Evolutionary conservation across 108 stramenopile species (phyloP).

Genomic region (Seminavis robusta): DNA sequence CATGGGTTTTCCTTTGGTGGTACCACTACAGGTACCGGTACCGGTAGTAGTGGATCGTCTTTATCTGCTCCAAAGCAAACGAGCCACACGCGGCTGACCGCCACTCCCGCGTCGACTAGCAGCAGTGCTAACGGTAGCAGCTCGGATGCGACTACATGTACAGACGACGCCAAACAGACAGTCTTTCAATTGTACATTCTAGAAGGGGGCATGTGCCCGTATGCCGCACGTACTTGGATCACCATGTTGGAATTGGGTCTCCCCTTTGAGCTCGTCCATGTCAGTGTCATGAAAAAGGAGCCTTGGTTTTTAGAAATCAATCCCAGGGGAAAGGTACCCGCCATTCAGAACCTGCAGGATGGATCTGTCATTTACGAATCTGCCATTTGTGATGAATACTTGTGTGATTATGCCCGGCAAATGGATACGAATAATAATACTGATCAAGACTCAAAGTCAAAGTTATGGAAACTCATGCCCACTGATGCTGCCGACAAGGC

Average conservation of each 20-base stretch:
- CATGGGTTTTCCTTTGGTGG: no score
- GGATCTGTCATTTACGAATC: slow-evolving; percentile 38
- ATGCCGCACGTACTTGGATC: slow-evolving; percentile 40
- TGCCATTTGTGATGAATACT: slow-evolving; percentile 46
- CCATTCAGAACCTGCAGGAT: slow-evolving; percentile 24
- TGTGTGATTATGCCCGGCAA: slow-evolving; percentile 32
- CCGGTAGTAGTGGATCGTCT: no score
- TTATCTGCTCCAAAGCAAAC: no score
- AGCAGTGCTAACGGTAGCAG: no score
- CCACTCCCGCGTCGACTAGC: no score
- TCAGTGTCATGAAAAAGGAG: slow-evolving; percentile 18
- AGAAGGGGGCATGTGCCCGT: slow-evolving; percentile 35
- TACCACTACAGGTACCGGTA: no score
- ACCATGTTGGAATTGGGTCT: slow-evolving; percentile 31
- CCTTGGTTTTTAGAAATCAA: slow-evolving; percentile 46
- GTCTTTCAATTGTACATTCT: slow-evolving; percentile 39
- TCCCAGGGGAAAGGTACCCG: slow-evolving; percentile 47
- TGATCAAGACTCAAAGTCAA: no score
- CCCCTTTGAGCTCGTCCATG: slow-evolving; percentile 40
- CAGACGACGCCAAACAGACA: no score
- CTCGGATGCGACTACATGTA: no score
- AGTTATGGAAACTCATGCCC: slow-evolving; percentile 25
- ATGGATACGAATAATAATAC: slow-evolving; percentile 8
- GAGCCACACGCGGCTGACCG: no score
- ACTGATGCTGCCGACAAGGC: slow-evolving; percentile 24